Evolutionary conservation across 768 basidiomycete genomes (phyloP).

Genomic region (Trametes punicea): DNA sequence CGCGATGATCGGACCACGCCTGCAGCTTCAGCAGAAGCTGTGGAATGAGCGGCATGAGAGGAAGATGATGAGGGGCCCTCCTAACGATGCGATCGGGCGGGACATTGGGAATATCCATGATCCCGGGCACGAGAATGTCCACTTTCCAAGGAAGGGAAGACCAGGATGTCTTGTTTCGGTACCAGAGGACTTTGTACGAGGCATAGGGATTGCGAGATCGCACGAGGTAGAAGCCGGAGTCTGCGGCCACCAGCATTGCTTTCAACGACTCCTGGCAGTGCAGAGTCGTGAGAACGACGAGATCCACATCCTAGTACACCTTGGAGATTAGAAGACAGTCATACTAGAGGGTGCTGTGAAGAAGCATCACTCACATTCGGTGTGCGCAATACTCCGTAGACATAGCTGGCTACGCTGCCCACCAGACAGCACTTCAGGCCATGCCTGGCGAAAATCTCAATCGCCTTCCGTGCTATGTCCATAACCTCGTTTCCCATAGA

Average conservation of each 20-base stretch:
- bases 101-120: neutral
- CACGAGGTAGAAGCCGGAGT: slow-evolving; percentile 16
- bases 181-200: slow-evolving; percentile 21
- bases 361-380: slow-evolving; percentile 32
- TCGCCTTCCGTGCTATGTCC: slow-evolving; percentile 7
- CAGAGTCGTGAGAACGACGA: slow-evolving; percentile 7
- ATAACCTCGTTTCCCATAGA: slow-evolving; percentile 7
- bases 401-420: slow-evolving; percentile 39
- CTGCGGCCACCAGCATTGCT: slow-evolving; percentile 8
- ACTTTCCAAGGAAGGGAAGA: slow-evolving; percentile 11
- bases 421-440: slow-evolving; percentile 36
- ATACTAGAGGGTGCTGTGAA: no score
- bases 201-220: slow-evolving; percentile 12
- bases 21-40: slow-evolving; percentile 31
- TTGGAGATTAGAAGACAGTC: no score
- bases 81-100: neutral
- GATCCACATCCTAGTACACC: slow-evolving; percentile 18
- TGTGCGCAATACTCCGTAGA: slow-evolving; percentile 37
- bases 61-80: slow-evolving; percentile 8
- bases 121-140: slow-evolving; percentile 3
- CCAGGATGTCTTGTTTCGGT: neutral
- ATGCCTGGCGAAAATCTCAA: slow-evolving; percentile 4
- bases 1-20: slow-evolving; percentile 30
- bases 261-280: slow-evolving; percentile 22
- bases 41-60: slow-evolving; percentile 27